Evolutionary conservation across 78 protist species (phyloP), one percentile per base, ranked within the genome.

Genomic region (Bodo saltans): DNA sequence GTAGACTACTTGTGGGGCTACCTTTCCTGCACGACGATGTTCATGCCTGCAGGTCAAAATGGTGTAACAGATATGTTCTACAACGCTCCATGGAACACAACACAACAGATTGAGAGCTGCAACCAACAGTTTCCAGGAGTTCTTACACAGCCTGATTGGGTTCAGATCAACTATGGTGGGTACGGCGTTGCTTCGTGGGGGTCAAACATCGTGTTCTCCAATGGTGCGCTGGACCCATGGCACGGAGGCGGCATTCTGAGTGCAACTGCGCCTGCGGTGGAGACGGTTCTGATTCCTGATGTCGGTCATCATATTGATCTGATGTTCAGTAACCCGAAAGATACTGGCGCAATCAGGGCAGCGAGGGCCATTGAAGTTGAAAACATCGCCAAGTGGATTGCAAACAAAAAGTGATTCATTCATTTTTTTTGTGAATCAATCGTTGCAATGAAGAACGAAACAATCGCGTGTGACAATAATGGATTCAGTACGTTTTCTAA

Each of bases 221-320:
- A 91, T 47, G 94, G 94, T 60, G 35, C 42, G 0, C 33, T 86
- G 4, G 94, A 91, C 74, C 91, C 89, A 17, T 91, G 92, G 92
- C n/a, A 81, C 39, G 84, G 88, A 17, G 95, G 95, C 32, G 94
- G 94, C 85, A 27, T 60, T 34, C 41, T 40, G 35, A 41, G 68
- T 33, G 73, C 80, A 2, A 34, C 88, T 53, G 89, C 87, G 32
- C 93, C 90, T 33, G 94, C 92, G 79, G 68, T 87, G 3, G 17
- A 42, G 75, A n/a, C 88, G 27, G 39, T 38, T 17, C 39, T 76
- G 34, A 89, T 89, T 35, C 78, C 80, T 3, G 87, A 87, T 78
- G 95, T 91, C 34, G 95, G 90, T n/a, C 95, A 92, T 74, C 95
- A 92, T 52, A 28, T 87, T 17, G 95, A 92, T 73, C 83, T 92